phyloP scores from a whole-genome alignment of 176 grass and related monocot species.

The Avena insularis region DNA sequence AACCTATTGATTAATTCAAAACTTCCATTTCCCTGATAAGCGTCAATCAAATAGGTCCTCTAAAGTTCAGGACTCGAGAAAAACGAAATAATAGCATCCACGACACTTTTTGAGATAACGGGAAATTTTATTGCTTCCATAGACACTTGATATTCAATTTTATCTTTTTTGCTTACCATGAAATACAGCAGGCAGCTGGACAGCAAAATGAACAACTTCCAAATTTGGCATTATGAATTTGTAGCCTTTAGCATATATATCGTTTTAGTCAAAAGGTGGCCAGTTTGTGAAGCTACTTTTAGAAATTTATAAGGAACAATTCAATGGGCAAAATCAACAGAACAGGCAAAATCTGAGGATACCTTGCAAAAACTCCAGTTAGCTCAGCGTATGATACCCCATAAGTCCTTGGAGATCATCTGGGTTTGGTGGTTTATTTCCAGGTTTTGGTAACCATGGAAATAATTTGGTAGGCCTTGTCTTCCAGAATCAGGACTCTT shows the following conservation, averaged over 20 bases:
- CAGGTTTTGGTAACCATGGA: slow-evolving; percentile 77
- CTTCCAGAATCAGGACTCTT: slow-evolving; percentile 49
- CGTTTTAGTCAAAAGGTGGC: neutral
- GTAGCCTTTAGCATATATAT: slow-evolving; percentile 3
- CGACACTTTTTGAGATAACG: neutral
- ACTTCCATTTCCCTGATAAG: slow-evolving; percentile 1
- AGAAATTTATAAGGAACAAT: neutral
- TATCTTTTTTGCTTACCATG: slow-evolving; percentile 9
- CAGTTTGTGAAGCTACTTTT: slow-evolving; percentile 22
- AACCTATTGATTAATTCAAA: neutral
- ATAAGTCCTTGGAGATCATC: slow-evolving; percentile 75
- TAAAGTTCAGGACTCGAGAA: neutral
- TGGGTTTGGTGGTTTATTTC: slow-evolving; percentile 62
- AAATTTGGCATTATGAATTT: slow-evolving; percentile 7
- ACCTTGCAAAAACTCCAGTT: slow-evolving; percentile 48
- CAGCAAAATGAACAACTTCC: neutral
- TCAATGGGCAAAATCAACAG: neutral
- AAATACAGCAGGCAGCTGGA: neutral
- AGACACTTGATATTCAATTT: slow-evolving; percentile 7
- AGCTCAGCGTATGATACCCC: slow-evolving; percentile 82
- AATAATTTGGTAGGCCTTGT: slow-evolving; percentile 74
- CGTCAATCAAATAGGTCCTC: neutral
- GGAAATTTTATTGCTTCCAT: neutral
- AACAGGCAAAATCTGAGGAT: slow-evolving; percentile 2
- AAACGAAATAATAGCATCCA: slow-evolving; percentile 16